Percentiles rank a stretch among this genome's conserved stretches.
These are phyloP conservation scores for Lipomyces yarrowii DNA, from an alignment of 1,139 yeast genomes.

Conservation along the genomic window DNA sequence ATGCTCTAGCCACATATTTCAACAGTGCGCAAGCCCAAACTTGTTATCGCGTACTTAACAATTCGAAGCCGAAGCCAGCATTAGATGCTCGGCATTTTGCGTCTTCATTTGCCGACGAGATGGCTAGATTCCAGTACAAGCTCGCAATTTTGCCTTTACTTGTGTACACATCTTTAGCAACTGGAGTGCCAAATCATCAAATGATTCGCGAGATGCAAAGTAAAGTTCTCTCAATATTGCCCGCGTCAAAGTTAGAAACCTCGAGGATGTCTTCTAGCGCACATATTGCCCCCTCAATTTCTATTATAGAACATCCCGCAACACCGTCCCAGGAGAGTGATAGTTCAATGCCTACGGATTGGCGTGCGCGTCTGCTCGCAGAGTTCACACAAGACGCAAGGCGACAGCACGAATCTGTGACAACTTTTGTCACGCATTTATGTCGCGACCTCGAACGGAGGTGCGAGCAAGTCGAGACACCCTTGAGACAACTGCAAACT, in stretches of 20 bases:
- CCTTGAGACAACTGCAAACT: neutral
- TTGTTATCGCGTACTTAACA: neutral
- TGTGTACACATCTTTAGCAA: neutral
- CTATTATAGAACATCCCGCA: neutral
- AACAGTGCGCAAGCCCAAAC: neutral
- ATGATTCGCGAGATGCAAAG: neutral
- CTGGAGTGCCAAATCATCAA: neutral
- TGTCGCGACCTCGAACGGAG: constrained; percentile 9
- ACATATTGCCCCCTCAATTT: neutral
- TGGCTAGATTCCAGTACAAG: neutral
- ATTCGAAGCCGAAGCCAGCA: neutral
- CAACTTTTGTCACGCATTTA: constrained; percentile 3
- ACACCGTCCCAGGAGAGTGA: neutral
- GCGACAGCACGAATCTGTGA: constrained; percentile 6
- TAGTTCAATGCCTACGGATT: neutral
- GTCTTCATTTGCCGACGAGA: neutral
- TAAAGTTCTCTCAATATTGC: neutral
- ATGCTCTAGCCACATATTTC: neutral
- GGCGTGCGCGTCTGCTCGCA: neutral
- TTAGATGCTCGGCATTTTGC: neutral
- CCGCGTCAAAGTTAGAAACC: neutral
- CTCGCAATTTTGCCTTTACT: neutral
- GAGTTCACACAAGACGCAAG: constrained; percentile 3
- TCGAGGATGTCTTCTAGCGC: no score
- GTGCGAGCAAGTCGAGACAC: neutral